These are phyloP conservation scores for Ballota nigra DNA, from an alignment of 257 asterid genomes.

Conservation along the genomic window DNA sequence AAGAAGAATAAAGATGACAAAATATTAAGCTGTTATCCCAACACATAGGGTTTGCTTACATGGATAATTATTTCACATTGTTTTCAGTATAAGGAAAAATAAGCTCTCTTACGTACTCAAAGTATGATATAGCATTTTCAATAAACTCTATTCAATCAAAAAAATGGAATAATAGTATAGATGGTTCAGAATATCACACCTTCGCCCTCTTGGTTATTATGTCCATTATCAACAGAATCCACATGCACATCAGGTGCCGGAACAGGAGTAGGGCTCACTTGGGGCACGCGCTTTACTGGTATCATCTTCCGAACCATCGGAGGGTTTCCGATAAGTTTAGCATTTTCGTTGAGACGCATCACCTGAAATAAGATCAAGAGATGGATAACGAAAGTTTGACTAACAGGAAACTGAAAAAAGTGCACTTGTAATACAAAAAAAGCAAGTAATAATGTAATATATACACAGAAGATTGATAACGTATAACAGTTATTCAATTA, in stretches of 20 bases:
- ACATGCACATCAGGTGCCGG: constrained; percentile 43
- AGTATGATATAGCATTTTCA: background rate
- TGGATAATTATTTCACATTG: background rate
- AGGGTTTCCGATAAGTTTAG: constrained; percentile 58
- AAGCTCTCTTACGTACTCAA: no score
- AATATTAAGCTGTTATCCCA: background rate
- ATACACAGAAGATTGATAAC: background rate
- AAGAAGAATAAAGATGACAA: background rate
- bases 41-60: background rate
- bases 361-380: constrained; percentile 55
- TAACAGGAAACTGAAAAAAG: background rate
- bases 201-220: constrained; percentile 77
- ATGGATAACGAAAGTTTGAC: background rate
- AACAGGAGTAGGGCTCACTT: constrained; percentile 38
- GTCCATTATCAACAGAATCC: constrained; percentile 51
- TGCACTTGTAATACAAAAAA: background rate
- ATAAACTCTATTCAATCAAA: background rate
- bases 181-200: constrained; percentile 34
- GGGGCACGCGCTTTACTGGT: constrained; percentile 47
- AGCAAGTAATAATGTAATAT: background rate
- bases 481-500: background rate
- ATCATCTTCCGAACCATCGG: constrained; percentile 45
- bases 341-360: constrained; percentile 67
- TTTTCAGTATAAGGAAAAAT: background rate
- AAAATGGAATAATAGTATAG: background rate